phyloP scores from a whole-genome alignment of 2,329 filamentous ascomycete species.

The Aspergillus uvarum region DNA sequence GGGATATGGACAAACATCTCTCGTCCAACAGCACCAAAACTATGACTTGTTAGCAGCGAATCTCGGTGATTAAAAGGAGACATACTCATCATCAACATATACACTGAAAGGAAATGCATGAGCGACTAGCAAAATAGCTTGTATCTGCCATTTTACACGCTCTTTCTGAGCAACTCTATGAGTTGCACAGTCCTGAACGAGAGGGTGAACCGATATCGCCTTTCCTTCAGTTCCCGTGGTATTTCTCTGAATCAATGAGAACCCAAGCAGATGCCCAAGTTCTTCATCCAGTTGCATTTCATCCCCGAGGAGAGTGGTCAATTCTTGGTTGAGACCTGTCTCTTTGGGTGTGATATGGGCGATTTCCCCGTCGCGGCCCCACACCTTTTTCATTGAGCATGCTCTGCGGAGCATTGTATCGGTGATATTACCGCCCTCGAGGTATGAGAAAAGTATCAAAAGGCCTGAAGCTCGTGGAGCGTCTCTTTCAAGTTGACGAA shows the following conservation, averaged over 20 bases:
- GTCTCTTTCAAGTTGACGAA: conserved; percentile 14
- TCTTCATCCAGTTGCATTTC: conserved; percentile 11
- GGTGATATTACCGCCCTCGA: conserved; percentile 12
- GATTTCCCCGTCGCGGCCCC: conserved; percentile 15
- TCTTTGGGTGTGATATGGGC: conserved; percentile 1
- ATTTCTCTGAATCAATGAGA: conserved; percentile 17
- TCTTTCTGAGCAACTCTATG: background rate
- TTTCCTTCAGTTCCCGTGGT: conserved; percentile 1
- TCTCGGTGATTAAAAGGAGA: background rate
- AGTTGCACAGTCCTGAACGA: conserved; percentile 17
- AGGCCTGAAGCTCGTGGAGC: conserved; percentile 10
- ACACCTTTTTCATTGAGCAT: conserved; percentile 11
- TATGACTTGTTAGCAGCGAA: too few species aligned
- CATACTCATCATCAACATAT: too few species aligned
- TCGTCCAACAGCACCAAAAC: too few species aligned
- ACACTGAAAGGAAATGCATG: conserved; percentile 6
- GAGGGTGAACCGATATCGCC: conserved; percentile 16
- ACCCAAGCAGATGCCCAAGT: conserved; percentile 16
- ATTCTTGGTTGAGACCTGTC: too few species aligned
- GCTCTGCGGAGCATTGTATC: conserved; percentile 15
- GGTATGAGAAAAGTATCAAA: conserved; percentile 18
- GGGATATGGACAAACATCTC: too few species aligned
- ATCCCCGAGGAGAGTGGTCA: too few species aligned
- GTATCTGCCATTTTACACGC: conserved; percentile 5
- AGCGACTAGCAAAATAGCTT: conserved; percentile 3